phyloP scores from a whole-genome alignment of 176 grass and related monocot species.

The Ensete ventricosum region DNA sequence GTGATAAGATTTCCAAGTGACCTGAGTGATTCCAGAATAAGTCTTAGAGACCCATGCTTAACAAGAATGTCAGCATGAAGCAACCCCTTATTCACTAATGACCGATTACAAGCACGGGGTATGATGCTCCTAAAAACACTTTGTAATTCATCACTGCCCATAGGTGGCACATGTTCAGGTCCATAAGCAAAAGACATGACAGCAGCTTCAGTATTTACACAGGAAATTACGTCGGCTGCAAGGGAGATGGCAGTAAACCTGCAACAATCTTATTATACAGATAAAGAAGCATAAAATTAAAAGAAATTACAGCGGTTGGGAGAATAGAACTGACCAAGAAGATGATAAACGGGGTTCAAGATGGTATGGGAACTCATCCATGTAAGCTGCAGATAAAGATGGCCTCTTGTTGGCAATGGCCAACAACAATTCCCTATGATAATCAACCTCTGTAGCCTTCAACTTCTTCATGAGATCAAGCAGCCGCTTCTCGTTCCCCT shows the following conservation, averaged over 20 bases:
- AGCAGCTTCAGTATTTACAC: conserved; percentile 35
- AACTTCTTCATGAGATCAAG: conserved; percentile 88
- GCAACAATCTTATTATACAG: conserved; percentile 28
- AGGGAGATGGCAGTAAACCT: conserved; percentile 82
- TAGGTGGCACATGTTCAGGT: conserved; percentile 32
- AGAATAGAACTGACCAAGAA: conserved; percentile 62
- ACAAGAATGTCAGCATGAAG: conserved; percentile 82
- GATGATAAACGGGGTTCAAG: conserved; percentile 46
- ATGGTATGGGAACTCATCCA: conserved; percentile 72
- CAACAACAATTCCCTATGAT: conserved; percentile 67
- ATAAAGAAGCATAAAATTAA: conserved; percentile 9
- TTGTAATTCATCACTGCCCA: conserved; percentile 47
- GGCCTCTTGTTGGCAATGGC: conserved; percentile 49
- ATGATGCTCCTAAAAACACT: conserved; percentile 63
- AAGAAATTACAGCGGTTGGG: conserved; percentile 11
- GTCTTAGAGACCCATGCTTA: conserved; percentile 66
- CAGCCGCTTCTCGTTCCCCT: conserved; percentile 75
- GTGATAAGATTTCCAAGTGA: conserved; percentile 41
- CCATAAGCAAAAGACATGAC: conserved; percentile 34
- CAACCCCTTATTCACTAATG: conserved; percentile 78
- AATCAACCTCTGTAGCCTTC: conserved; percentile 47
- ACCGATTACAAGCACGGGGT: conserved; percentile 52
- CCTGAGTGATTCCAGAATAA: conserved; percentile 68
- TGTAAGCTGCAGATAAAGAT: conserved; percentile 69
- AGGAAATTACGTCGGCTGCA: conserved; percentile 68